These are phyloP conservation scores for Hypoxylon rickii DNA, from an alignment of 495 filamentous ascomycete species.

Conservation along the genomic window DNA sequence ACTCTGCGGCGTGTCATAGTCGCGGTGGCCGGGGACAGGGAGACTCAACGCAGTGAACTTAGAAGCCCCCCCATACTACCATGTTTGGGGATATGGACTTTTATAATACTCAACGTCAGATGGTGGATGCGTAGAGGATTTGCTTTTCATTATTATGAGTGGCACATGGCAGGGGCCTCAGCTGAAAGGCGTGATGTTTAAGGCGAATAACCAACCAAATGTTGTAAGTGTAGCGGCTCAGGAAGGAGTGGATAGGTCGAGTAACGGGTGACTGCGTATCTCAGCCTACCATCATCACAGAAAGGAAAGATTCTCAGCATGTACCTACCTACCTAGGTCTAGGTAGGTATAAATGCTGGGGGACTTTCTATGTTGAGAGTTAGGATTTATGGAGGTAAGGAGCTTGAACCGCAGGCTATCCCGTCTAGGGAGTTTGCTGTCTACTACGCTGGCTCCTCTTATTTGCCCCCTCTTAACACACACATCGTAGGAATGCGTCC, in stretches of 20 bases:
- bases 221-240: not conserved
- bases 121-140: not conserved
- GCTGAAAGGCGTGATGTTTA: slow-evolving; percentile 30
- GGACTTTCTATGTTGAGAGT: too few species aligned
- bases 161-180: slow-evolving; percentile 22
- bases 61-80: slow-evolving; percentile 25
- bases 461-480: slow-evolving; percentile 12
- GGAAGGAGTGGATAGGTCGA: slow-evolving; percentile 12
- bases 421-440: not conserved
- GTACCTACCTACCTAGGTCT: not conserved
- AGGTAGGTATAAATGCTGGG: too few species aligned
- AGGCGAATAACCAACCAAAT: slow-evolving; percentile 28
- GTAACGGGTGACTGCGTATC: slow-evolving; percentile 32
- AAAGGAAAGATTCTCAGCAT: not conserved
- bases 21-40: slow-evolving; percentile 15
- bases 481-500: slow-evolving; percentile 3
- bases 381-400: slow-evolving; percentile 1
- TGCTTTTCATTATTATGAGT: slow-evolving; percentile 9
- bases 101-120: slow-evolving; percentile 24
- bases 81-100: slow-evolving; percentile 1
- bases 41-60: slow-evolving; percentile 30
- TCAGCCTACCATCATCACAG: slow-evolving; percentile 31
- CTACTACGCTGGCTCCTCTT: not conserved
- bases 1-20: slow-evolving; percentile 35
- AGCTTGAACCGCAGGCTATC: not conserved